phyloP scores from a whole-genome alignment of 2,329 filamentous ascomycete species.

The Pseudocercospora ulei region DNA sequence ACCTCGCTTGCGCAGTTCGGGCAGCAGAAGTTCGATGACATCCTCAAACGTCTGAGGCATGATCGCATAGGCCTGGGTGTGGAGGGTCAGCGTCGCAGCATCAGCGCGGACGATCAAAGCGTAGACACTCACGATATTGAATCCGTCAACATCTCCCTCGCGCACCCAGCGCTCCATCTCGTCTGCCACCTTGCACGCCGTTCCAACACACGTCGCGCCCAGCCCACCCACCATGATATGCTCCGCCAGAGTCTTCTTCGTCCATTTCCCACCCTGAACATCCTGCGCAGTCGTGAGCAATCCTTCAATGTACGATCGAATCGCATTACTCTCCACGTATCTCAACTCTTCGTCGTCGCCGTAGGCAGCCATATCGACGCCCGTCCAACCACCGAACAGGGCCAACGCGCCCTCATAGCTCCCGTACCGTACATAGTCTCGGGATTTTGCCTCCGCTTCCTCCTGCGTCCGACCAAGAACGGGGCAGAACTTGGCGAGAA shows the following conservation, averaged over 20 bases:
- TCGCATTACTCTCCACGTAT: slow-evolving; percentile 53
- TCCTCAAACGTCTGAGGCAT: slow-evolving; percentile 60
- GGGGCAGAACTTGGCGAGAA: slow-evolving; percentile 56
- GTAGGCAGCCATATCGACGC: slow-evolving; percentile 53
- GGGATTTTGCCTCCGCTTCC: slow-evolving; percentile 55
- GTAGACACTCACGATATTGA: slow-evolving; percentile 54
- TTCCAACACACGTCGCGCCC: slow-evolving; percentile 56
- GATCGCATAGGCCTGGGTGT: slow-evolving; percentile 49
- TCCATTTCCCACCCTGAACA: slow-evolving; percentile 54
- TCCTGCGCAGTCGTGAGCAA: slow-evolving; percentile 50
- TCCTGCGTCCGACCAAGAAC: slow-evolving; percentile 57
- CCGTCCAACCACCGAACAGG: slow-evolving; percentile 66
- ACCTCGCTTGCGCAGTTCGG: slow-evolving; percentile 52
- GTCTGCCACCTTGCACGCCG: slow-evolving; percentile 55
- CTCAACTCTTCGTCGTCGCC: slow-evolving; percentile 55
- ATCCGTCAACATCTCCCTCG: slow-evolving; percentile 63
- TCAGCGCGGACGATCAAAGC: neutral
- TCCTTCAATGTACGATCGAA: slow-evolving; percentile 48
- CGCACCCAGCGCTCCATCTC: slow-evolving; percentile 56
- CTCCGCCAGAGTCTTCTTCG: slow-evolving; percentile 58
- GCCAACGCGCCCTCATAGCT: slow-evolving; percentile 58
- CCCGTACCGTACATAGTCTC: slow-evolving; percentile 53
- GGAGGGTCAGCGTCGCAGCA: slow-evolving; percentile 4
- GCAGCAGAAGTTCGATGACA: slow-evolving; percentile 55
- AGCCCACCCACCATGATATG: slow-evolving; percentile 60